Percentiles rank a stretch among this genome's conserved stretches.
These are phyloP conservation scores for Platanthera guangdongensis DNA, from an alignment of 106 monocot genomes.

Conservation along the genomic window DNA sequence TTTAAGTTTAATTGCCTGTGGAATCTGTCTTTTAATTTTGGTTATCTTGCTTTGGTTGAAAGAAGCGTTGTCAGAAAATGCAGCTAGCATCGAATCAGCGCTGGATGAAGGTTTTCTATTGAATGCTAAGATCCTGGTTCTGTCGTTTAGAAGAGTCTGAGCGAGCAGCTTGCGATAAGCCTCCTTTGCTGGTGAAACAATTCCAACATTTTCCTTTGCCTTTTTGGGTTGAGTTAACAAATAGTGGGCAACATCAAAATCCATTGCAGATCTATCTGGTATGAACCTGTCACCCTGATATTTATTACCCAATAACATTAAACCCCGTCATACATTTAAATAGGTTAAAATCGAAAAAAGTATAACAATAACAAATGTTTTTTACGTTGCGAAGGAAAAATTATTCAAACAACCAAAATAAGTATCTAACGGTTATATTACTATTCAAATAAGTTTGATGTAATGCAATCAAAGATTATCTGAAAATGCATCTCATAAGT, in stretches of 20 bases:
- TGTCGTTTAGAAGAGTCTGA: slow-evolving; percentile 24
- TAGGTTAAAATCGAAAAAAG: not conserved
- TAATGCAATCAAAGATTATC: too few species aligned
- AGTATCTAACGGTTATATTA: too few species aligned
- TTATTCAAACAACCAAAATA: too few species aligned
- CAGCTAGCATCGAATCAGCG: slow-evolving; percentile 6
- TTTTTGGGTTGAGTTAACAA: slow-evolving; percentile 16
- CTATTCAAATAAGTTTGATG: too few species aligned
- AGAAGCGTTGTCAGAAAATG: slow-evolving; percentile 11
- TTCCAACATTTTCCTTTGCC: slow-evolving; percentile 18
- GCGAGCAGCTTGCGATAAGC: slow-evolving; percentile 41
- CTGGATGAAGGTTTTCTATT: slow-evolving; percentile 25
- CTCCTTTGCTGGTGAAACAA: slow-evolving; percentile 46
- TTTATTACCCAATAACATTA: not conserved
- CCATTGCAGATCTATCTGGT: slow-evolving; percentile 26
- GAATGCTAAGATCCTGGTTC: slow-evolving; percentile 47
- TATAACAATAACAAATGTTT: not conserved
- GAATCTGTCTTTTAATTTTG: slow-evolving; percentile 39
- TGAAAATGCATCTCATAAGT: too few species aligned
- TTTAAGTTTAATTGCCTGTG: slow-evolving; percentile 25
- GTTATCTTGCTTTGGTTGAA: slow-evolving; percentile 22
- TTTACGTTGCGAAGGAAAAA: too few species aligned
- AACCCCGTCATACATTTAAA: not conserved
- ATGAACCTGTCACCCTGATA: slow-evolving; percentile 28
- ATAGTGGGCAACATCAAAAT: slow-evolving; percentile 24